Percentiles rank a stretch among this genome's conserved stretches.
Evolutionary conservation across 306 rosid species (phyloP).

Genomic region (Abrus pulchellus): DNA sequence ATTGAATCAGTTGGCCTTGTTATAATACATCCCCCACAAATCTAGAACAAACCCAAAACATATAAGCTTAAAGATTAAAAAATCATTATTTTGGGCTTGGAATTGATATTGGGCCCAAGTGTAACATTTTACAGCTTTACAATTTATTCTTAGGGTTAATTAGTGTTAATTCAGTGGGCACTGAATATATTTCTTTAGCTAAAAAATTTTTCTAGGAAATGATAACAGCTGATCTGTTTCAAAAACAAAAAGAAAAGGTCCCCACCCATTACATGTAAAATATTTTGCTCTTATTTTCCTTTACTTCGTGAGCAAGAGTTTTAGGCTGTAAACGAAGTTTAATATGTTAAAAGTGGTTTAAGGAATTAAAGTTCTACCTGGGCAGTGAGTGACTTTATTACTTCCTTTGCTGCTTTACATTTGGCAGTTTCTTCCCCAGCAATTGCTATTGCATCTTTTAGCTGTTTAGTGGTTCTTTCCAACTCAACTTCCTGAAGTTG

Average conservation of each 20-base stretch:
- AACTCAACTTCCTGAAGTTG: slow-evolving; percentile 91
- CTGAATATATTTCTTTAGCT: slow-evolving; percentile 12
- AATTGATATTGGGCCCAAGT: slow-evolving; percentile 30
- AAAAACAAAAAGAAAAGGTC: slow-evolving; percentile 27
- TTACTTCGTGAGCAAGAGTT: slow-evolving; percentile 11
- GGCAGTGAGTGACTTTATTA: slow-evolving; percentile 96
- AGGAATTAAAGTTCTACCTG: slow-evolving; percentile 63
- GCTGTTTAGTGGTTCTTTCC: slow-evolving; percentile 92
- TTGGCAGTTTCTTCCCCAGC: slow-evolving; percentile 91
- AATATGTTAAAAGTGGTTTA: slow-evolving; percentile 28
- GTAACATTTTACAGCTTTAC: slow-evolving; percentile 3
- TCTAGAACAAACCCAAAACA: slow-evolving; percentile 14
- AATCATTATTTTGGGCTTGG: slow-evolving; percentile 20
- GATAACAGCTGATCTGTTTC: slow-evolving; percentile 16
- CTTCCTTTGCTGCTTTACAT: slow-evolving; percentile 98
- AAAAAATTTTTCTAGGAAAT: neutral
- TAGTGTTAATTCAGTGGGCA: slow-evolving; percentile 14
- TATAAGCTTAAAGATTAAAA: slow-evolving; percentile 31
- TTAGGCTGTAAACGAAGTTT: slow-evolving; percentile 32
- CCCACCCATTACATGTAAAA: neutral
- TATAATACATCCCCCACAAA: slow-evolving; percentile 29
- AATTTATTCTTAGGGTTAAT: neutral
- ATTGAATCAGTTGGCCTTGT: slow-evolving; percentile 41
- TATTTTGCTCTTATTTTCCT: slow-evolving; percentile 28
- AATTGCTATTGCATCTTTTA: slow-evolving; percentile 91